Evolutionary conservation across 2,329 filamentous ascomycete species (phyloP).

Genomic region (Fusarium cicatricum): DNA sequence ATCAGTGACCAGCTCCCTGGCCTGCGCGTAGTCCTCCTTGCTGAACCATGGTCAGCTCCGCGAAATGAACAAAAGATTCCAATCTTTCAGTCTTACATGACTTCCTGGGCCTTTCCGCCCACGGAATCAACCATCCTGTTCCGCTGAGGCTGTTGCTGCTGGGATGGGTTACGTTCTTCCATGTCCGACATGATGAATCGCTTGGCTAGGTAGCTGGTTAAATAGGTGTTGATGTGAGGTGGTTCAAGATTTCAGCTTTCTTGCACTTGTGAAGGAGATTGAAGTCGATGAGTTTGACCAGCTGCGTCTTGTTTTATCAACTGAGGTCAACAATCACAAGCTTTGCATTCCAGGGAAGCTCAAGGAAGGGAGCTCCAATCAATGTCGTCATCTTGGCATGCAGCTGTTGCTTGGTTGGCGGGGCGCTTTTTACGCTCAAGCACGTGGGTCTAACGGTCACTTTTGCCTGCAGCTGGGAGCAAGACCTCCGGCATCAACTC

Average conservation of each 20-base stretch:
- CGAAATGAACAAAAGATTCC: not conserved
- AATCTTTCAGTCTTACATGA: constrained; percentile 50
- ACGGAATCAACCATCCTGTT: constrained; percentile 51
- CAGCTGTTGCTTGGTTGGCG: constrained; percentile 10
- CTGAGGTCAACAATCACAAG: constrained; percentile 23
- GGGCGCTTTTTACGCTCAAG: constrained; percentile 1
- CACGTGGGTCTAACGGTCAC: constrained; percentile 23
- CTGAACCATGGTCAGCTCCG: constrained; percentile 46
- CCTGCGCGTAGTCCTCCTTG: constrained; percentile 75
- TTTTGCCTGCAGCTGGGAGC: not conserved
- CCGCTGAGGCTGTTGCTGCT: constrained; percentile 35
- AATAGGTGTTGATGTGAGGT: not conserved
- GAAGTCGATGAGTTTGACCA: not conserved
- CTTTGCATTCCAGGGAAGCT: constrained; percentile 30
- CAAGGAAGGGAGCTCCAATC: constrained; percentile 25
- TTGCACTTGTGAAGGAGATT: constrained; percentile 1
- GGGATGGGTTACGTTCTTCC: constrained; percentile 32
- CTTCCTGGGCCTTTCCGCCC: constrained; percentile 58
- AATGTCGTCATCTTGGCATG: constrained; percentile 34
- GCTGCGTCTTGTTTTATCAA: constrained; percentile 16
- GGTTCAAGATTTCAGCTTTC: too few relatives aligned
- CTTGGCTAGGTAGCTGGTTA: not conserved
- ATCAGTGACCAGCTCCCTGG: constrained; percentile 69
- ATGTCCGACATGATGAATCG: constrained; percentile 38
- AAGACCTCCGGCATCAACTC: constrained; percentile 8